A percentile compares a stretch with the other conserved stretches of the same genome.
Evolutionary conservation across 2,329 filamentous ascomycete genomes (phyloP).

Genomic region (Sarocladiaceae sp.): DNA sequence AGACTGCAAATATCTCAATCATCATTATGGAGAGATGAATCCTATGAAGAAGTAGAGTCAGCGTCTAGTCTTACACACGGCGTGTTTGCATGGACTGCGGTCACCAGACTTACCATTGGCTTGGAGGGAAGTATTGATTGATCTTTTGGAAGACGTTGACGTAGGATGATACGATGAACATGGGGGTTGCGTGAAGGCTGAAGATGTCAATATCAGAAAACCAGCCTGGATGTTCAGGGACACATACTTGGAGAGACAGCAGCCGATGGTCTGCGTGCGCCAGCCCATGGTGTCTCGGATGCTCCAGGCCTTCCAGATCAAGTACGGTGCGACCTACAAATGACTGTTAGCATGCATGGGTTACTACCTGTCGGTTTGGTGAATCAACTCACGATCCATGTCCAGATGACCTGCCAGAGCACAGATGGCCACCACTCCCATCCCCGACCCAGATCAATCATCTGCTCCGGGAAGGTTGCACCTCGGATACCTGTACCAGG

Average conservation of each 20-base stretch:
- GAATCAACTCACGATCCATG: conserved; percentile 34
- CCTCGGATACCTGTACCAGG: conserved; percentile 27
- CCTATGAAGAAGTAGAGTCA: conserved; percentile 17
- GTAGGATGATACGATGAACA: conserved; percentile 47
- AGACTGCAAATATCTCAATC: conserved; percentile 49
- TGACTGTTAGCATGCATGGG: conserved; percentile 7
- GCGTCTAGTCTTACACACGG: not conserved
- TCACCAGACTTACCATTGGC: conserved; percentile 39
- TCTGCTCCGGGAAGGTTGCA: conserved; percentile 30
- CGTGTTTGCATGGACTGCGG: not conserved
- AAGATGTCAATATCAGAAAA: conserved; percentile 5
- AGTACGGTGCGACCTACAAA: conserved; percentile 36
- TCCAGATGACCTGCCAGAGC: conserved; percentile 49
- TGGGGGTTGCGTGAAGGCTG: conserved; percentile 41
- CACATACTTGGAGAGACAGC: conserved; percentile 24
- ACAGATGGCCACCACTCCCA: conserved; percentile 56
- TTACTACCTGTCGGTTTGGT: too few relatives aligned
- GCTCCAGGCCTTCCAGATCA: conserved; percentile 45
- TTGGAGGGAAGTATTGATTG: conserved; percentile 43
- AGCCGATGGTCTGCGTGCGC: conserved; percentile 45
- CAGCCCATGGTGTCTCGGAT: conserved; percentile 53
- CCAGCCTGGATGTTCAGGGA: not conserved
- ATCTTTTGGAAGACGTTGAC: conserved; percentile 31
- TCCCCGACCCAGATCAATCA: conserved; percentile 37
- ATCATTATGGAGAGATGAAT: conserved; percentile 45